These are phyloP conservation scores for Flaveria ramosissima DNA, from an alignment of 129 eudicot species.

Conservation along the genomic window DNA sequence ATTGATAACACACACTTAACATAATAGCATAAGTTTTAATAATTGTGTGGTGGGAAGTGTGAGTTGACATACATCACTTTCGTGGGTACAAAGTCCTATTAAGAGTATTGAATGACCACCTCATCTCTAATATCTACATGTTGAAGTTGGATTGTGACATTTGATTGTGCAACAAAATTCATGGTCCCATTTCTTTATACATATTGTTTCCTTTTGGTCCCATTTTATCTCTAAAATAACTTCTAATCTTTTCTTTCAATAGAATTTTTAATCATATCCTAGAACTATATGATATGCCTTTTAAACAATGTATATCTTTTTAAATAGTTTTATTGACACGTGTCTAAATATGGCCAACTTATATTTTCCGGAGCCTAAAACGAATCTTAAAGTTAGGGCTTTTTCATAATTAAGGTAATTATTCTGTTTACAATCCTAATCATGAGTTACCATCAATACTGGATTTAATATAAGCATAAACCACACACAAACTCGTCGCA, in stretches of 20 bases:
- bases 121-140: constrained; percentile 48
- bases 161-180: constrained; percentile 38
- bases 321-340: background rate
- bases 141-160: constrained; percentile 44
- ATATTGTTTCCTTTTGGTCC: constrained; percentile 37
- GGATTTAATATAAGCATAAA: too few species aligned
- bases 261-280: background rate
- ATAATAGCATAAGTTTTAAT: background rate
- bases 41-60: constrained; percentile 22
- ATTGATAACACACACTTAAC: background rate
- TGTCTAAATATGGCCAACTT: background rate
- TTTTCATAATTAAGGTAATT: too few species aligned
- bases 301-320: background rate
- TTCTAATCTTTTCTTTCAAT: constrained; percentile 12
- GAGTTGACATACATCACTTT: constrained; percentile 37
- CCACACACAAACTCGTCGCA: too few species aligned
- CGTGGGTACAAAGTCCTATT: constrained; percentile 38
- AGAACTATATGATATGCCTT: background rate
- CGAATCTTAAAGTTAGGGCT: too few species aligned
- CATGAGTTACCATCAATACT: too few species aligned
- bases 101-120: constrained; percentile 44
- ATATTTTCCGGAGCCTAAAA: too few species aligned
- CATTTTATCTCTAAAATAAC: constrained; percentile 33
- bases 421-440: too few species aligned
- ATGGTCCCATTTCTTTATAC: constrained; percentile 42